A percentile compares a stretch with the other conserved stretches of the same genome.
Conservation (phyloP, 2,329 filamentous ascomycete genomes). For the Cladophialophora chaetospira region DNA sequence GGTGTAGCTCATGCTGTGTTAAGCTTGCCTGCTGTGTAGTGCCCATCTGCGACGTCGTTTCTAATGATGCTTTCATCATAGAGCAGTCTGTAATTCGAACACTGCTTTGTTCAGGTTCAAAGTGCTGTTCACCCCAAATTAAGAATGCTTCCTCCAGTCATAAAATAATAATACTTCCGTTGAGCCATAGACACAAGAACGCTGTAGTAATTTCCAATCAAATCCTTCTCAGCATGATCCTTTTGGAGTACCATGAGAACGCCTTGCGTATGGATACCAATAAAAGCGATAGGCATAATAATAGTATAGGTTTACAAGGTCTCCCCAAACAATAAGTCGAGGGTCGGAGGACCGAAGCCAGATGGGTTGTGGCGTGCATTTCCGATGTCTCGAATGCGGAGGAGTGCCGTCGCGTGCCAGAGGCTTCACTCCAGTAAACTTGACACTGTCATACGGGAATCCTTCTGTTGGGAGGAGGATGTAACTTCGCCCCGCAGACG, state of each 20-base stretch:
- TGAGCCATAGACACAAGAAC: no score
- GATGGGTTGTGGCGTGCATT: neutral
- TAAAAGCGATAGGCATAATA: no score
- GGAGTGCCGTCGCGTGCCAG: neutral
- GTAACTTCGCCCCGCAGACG: neutral
- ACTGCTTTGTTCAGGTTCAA: no score
- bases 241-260: conserved; percentile 6
- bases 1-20: neutral
- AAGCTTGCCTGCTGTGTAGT: neutral
- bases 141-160: no score
- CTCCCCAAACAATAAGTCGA: neutral
- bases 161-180: no score
- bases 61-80: no score
- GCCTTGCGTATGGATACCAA: no score
- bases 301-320: no score
- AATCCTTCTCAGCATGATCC: neutral
- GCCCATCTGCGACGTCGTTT: neutral
- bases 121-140: no score
- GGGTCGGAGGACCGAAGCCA: neutral
- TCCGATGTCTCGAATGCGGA: neutral
- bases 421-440: conserved; percentile 21
- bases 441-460: conserved; percentile 26
- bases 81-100: no score
- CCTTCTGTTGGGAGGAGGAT: conserved; percentile 8
- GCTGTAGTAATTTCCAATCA: no score